These are phyloP conservation scores for Cladobotryum mycophilum DNA, from an alignment of 2,329 filamentous ascomycete genomes.

Conservation along the genomic window DNA sequence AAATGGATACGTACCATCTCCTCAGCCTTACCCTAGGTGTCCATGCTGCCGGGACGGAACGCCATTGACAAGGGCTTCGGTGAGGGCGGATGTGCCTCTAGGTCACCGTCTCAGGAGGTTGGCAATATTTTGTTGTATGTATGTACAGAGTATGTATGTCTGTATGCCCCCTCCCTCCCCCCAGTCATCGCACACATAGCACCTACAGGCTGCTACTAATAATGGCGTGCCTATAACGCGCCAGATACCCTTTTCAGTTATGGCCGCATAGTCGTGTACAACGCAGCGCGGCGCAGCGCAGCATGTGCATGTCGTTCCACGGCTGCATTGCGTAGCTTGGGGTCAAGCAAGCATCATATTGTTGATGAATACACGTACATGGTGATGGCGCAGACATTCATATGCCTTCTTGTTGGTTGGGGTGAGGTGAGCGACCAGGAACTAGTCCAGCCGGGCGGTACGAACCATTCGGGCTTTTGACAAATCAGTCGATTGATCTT, in stretches of 20 bases:
- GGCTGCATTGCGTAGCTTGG: too few species aligned
- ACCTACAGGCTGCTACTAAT: too few species aligned
- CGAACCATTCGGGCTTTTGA: too few species aligned
- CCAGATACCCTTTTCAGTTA: background rate
- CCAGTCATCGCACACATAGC: background rate
- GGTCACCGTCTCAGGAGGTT: background rate
- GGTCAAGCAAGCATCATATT: too few species aligned
- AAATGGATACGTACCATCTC: background rate
- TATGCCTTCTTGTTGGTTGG: too few species aligned
- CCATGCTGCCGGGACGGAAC: constrained; percentile 6
- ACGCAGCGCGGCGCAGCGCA: background rate
- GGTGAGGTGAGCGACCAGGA: too few species aligned
- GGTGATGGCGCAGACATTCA: too few species aligned
- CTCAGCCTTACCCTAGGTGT: constrained; percentile 6
- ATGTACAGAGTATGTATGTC: background rate
- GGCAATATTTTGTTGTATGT: background rate
- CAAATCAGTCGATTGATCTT: too few species aligned
- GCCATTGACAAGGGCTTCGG: constrained; percentile 1
- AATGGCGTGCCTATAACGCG: too few species aligned
- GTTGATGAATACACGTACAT: too few species aligned
- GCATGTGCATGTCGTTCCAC: background rate
- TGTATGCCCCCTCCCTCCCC: background rate
- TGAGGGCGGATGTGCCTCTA: constrained; percentile 1
- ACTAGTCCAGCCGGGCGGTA: too few species aligned
- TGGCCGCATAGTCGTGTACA: background rate